A percentile compares a stretch with the other conserved stretches of the same genome.
phyloP scores from a whole-genome alignment of 2,329 filamentous ascomycete species.

The Diaporthe citri region DNA sequence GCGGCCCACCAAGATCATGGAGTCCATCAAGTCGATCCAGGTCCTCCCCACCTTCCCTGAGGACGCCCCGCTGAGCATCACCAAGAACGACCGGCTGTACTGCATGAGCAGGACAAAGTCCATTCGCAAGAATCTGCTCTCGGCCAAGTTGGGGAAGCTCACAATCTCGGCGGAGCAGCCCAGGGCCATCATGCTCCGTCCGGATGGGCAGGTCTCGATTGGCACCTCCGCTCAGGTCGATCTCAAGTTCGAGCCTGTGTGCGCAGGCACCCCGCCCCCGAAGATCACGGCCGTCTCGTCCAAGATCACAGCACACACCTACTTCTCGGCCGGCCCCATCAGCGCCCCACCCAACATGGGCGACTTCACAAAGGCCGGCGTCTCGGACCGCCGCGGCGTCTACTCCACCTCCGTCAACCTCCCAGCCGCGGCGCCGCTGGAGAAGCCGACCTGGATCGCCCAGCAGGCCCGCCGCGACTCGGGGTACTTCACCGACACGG shows the following conservation, averaged over 20 bases:
- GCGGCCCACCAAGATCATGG: conserved; percentile 52
- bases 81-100: conserved; percentile 62
- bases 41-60: conserved; percentile 65
- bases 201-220: conserved; percentile 60
- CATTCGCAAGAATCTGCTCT: conserved; percentile 65
- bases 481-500: conserved; percentile 62
- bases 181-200: conserved; percentile 61
- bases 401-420: conserved; percentile 62
- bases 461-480: conserved; percentile 61
- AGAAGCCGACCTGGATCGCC: conserved; percentile 57
- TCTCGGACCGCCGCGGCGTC: conserved; percentile 56
- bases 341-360: conserved; percentile 64
- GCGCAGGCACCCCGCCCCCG: conserved; percentile 58
- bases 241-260: conserved; percentile 61
- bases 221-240: conserved; percentile 58
- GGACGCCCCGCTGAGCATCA: conserved; percentile 64
- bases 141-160: conserved; percentile 63
- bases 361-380: conserved; percentile 54
- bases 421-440: conserved; percentile 50
- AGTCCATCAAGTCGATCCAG: conserved; percentile 60
- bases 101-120: conserved; percentile 64
- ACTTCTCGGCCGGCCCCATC: conserved; percentile 62
- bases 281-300: conserved; percentile 61
- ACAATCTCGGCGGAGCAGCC: conserved; percentile 61
- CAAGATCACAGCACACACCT: conserved; percentile 66